These are phyloP conservation scores for Globisporangium irregulare DNA, from an alignment of 352 stramenopile species.

Conservation along the genomic window DNA sequence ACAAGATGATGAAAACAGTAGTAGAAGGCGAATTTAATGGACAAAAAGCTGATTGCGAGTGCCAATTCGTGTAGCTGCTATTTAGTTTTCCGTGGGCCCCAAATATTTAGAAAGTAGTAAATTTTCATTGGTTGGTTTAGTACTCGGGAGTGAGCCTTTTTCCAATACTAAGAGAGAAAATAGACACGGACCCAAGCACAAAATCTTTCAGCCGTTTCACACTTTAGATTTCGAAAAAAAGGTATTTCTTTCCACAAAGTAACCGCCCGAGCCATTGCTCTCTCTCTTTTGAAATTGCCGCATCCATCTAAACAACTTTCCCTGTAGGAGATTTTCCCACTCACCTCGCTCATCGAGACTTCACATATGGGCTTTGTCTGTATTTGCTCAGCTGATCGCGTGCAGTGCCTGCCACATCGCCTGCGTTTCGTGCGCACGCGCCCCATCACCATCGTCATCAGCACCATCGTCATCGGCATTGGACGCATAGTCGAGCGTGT, in stretches of 20 bases:
- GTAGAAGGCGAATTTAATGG: too few species aligned
- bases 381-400: conserved; percentile 23
- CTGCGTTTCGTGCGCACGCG: conserved; percentile 27
- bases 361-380: background rate
- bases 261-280: background rate
- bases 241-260: background rate
- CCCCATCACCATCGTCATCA: background rate
- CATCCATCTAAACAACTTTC: too few species aligned
- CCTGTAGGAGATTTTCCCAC: background rate
- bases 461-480: background rate
- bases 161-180: too few species aligned
- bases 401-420: conserved; percentile 56
- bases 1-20: too few species aligned
- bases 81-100: too few species aligned
- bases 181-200: too few species aligned
- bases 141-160: too few species aligned
- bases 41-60: too few species aligned
- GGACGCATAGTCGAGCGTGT: conserved; percentile 60
- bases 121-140: too few species aligned
- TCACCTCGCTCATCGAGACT: background rate
- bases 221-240: background rate
- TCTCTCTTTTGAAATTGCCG: too few species aligned
- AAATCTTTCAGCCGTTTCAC: background rate
- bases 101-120: too few species aligned
- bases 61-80: too few species aligned